A percentile compares a stretch with the other conserved stretches of the same genome.
These are phyloP conservation scores for Lolium multiflorum DNA, from an alignment of 176 grass and related monocot genomes.

Conservation along the genomic window DNA sequence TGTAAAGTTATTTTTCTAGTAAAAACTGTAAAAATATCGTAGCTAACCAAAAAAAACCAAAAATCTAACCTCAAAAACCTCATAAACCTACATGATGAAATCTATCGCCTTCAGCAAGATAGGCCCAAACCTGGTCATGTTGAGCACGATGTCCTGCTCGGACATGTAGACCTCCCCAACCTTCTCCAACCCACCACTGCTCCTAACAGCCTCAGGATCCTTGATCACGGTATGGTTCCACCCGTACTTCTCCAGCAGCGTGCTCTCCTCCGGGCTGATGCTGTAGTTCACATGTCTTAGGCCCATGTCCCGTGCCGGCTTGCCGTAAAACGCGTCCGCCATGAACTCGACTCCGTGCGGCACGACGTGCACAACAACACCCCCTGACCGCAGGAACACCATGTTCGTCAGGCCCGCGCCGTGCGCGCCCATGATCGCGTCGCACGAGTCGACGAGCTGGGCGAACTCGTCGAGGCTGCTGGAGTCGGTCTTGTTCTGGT, in stretches of 20 bases:
- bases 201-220: constrained; percentile 64
- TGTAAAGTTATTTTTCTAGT: constrained; percentile 18
- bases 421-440: constrained; percentile 74
- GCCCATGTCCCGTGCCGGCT: constrained; percentile 63
- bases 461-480: constrained; percentile 51
- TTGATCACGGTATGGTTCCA: constrained; percentile 64
- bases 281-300: constrained; percentile 60
- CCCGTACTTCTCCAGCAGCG: constrained; percentile 63
- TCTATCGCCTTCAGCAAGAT: constrained; percentile 59
- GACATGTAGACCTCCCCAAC: constrained; percentile 63
- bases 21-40: constrained; percentile 6
- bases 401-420: constrained; percentile 78
- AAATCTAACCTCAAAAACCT: background rate
- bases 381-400: constrained; percentile 61
- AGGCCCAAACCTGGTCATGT: constrained; percentile 65
- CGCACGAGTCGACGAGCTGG: constrained; percentile 54
- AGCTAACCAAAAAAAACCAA: background rate
- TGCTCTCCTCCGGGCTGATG: constrained; percentile 67
- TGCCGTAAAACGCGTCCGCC: constrained; percentile 45
- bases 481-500: constrained; percentile 34
- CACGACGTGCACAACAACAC: constrained; percentile 72
- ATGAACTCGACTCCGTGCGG: constrained; percentile 70
- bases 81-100: constrained; percentile 49
- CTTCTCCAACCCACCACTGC: constrained; percentile 58
- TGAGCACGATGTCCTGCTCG: constrained; percentile 71